Evolutionary conservation across 1,284 basidiomycete genomes (phyloP), one percentile per base, ranked within the genome.

Genomic region (Ceratobasidium sp.): DNA sequence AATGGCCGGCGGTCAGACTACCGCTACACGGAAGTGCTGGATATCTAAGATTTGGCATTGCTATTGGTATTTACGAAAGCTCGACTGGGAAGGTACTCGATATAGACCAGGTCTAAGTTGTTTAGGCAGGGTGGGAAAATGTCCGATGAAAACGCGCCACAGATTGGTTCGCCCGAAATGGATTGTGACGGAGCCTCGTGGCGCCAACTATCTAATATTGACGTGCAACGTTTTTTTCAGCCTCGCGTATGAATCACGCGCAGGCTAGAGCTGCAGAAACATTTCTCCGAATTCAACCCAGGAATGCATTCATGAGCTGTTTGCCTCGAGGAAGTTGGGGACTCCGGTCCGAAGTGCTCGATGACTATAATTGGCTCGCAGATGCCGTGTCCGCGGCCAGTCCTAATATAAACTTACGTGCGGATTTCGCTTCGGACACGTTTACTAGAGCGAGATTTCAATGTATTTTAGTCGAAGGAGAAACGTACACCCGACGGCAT

Each of bases 121-220:
- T 28, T 26, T 30, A 4, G 48, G 28, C 4, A 9, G 6, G 48
- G 48, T 45, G 43, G 43, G 9, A 45, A 45, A 45, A 45, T 45
- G 18, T 4, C 43, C 10, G 43, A 58, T 9, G 32, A 34, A 65
- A 65, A 65, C 61, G 61, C 61, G 61, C 61, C 61, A 65, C 61
- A 65, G 45, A 65, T 65, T 65, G 46, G 45, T 65, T 26, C 32
- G 3, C 28, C 28, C 14, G 28, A 30, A 14, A 6, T 32, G 34
- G 52, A 6, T 14, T 6, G 14, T 39, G 8, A 39, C 8, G 36
- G 36, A 39, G 36, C 36, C 36, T 39, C 36, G 14, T 39, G 36
- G 28, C 18, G 48, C 48, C 28, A 18, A 26, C 52, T 3, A 18
- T 26, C 21, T 18, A 52, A 52, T 23, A 4, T 46, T 5, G 14